Conservation (phyloP, 257 asterid genomes). For the Jacaranda copaia region DNA sequence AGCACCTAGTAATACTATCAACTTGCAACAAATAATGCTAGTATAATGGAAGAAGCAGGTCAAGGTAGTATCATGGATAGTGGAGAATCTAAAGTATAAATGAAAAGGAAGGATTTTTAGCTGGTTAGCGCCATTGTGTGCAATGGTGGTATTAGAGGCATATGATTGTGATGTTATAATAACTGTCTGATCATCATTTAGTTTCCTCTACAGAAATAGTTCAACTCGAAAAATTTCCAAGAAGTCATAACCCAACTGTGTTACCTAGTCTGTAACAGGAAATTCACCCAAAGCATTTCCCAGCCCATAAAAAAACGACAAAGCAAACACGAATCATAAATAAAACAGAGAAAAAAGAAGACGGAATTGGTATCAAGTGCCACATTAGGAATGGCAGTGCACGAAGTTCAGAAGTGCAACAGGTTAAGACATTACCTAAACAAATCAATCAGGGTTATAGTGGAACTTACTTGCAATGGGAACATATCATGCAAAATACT, state of each 20-base stretch:
- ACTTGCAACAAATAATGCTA: too few species aligned
- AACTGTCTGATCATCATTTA: not conserved
- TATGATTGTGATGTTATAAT: not conserved
- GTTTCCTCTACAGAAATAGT: not conserved
- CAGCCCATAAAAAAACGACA: not conserved
- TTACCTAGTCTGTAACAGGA: not conserved
- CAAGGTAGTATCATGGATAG: too few species aligned
- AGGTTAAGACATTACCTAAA: not conserved
- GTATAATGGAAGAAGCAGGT: too few species aligned
- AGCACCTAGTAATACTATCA: too few species aligned
- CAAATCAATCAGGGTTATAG: too few species aligned
- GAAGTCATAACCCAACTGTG: not conserved
- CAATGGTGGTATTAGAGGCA: too few species aligned
- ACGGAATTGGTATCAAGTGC: too few species aligned
- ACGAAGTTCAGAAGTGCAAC: not conserved
- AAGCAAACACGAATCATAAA: not conserved
- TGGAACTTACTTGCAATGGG: too few species aligned
- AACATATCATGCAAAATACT: too few species aligned
- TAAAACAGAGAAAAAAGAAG: not conserved
- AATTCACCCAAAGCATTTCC: not conserved
- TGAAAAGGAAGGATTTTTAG: too few species aligned
- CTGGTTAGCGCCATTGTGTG: too few species aligned
- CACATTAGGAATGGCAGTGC: not conserved
- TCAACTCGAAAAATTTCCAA: not conserved
- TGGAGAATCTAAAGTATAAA: too few species aligned